Evolutionary conservation across 1,284 basidiomycete genomes (phyloP).

Genomic region (Sparassis latifolia): DNA sequence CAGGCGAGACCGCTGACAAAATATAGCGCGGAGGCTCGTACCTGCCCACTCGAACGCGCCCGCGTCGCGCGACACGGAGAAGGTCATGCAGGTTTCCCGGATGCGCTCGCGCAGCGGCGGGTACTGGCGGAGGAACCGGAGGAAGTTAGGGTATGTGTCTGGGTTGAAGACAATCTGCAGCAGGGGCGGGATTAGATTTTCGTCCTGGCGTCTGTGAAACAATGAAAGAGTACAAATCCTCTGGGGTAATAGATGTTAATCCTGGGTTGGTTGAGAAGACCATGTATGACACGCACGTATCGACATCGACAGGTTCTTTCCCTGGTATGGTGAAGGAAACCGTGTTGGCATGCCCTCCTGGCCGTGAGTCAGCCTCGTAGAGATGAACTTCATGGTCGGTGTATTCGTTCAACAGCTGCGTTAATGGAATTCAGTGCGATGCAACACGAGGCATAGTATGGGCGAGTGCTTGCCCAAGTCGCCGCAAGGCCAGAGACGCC

Average conservation of each 20-base stretch:
- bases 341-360: conserved; percentile 49
- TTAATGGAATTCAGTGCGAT: background rate
- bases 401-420: conserved; percentile 62
- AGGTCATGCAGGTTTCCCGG: conserved; percentile 71
- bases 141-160: conserved; percentile 77
- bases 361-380: conserved; percentile 63
- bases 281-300: conserved; percentile 40
- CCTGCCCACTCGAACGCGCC: conserved; percentile 76
- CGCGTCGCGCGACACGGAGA: conserved; percentile 64
- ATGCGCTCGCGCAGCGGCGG: conserved; percentile 37
- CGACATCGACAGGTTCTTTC: conserved; percentile 46
- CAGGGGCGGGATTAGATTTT: background rate
- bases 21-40: conserved; percentile 52
- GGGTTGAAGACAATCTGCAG: conserved; percentile 75
- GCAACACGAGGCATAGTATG: conserved; percentile 43
- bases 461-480: conserved; percentile 60
- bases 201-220: background rate
- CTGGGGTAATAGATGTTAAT: conserved; percentile 21
- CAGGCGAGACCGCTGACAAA: conserved; percentile 58
- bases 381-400: conserved; percentile 77
- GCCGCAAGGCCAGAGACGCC: conserved; percentile 76
- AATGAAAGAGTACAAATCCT: conserved; percentile 40
- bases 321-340: conserved; percentile 46
- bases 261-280: background rate
- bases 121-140: conserved; percentile 58